Percentiles rank a stretch among this genome's conserved stretches.
Conservation (phyloP, 2,329 filamentous ascomycete genomes). For the Aspergillus sp. region DNA sequence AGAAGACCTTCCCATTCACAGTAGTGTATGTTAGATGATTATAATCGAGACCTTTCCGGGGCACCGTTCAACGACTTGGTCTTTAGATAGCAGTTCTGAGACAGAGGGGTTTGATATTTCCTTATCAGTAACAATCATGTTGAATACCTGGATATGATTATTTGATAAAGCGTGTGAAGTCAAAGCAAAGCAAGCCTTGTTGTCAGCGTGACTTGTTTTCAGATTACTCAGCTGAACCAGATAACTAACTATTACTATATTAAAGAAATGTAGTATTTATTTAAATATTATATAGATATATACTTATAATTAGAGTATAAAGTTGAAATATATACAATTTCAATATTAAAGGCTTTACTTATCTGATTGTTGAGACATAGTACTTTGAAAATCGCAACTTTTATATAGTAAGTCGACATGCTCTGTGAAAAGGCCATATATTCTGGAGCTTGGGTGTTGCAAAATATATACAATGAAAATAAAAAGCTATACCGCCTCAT, state of each 20-base stretch:
- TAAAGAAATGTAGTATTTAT: not conserved
- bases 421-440: too few species aligned
- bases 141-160: not conserved
- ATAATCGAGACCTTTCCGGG: not conserved
- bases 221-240: not conserved
- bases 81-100: not conserved
- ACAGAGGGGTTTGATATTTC: not conserved
- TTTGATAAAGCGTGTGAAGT: not conserved
- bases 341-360: too few species aligned
- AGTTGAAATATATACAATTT: too few species aligned
- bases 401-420: too few species aligned
- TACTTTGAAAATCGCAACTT: too few species aligned
- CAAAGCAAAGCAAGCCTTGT: not conserved
- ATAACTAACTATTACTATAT: not conserved
- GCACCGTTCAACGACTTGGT: constrained; percentile 1
- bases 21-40: constrained; percentile 1
- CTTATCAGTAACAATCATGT: constrained; percentile 4
- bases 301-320: too few species aligned
- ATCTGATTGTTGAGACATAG: too few species aligned
- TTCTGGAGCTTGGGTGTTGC: too few species aligned
- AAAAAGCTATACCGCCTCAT: not conserved
- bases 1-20: not conserved
- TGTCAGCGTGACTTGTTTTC: not conserved
- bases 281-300: too few species aligned
- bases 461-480: too few species aligned